phyloP scores from a whole-genome alignment of 805 yeast species.

The Teunomyces funiuensis region DNA sequence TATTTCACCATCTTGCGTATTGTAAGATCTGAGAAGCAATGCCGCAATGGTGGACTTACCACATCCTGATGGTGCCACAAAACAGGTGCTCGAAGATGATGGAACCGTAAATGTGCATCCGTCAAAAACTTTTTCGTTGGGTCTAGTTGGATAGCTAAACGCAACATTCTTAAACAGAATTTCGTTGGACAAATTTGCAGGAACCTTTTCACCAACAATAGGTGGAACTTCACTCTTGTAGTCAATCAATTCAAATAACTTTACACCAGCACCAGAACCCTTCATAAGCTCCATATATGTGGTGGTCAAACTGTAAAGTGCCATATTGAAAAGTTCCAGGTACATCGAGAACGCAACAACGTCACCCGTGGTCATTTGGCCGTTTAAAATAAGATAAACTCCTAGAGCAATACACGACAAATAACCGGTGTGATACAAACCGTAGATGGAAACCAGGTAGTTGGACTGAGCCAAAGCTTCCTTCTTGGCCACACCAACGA shows the following conservation, averaged over 20 bases:
- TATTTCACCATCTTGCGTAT: slow-evolving; percentile 48
- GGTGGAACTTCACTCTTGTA: slow-evolving; percentile 36
- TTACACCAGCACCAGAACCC: slow-evolving; percentile 48
- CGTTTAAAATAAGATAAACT: slow-evolving; percentile 40
- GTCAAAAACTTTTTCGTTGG: slow-evolving; percentile 34
- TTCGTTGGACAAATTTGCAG: slow-evolving; percentile 23
- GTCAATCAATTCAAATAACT: slow-evolving; percentile 43
- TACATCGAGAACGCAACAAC: slow-evolving; percentile 48
- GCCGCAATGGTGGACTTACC: slow-evolving; percentile 62
- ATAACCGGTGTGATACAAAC: slow-evolving; percentile 43
- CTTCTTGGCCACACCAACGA: slow-evolving; percentile 40
- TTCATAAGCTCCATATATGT: slow-evolving; percentile 48
- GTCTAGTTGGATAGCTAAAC: slow-evolving; percentile 43
- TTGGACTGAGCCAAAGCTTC: slow-evolving; percentile 48
- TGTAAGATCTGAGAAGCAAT: slow-evolving; percentile 52
- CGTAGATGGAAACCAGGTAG: slow-evolving; percentile 42
- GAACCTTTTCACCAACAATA: slow-evolving; percentile 31
- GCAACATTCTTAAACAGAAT: slow-evolving; percentile 39
- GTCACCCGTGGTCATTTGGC: slow-evolving; percentile 48
- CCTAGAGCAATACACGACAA: slow-evolving; percentile 44
- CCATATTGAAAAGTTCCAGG: slow-evolving; percentile 44
- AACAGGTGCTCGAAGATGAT: slow-evolving; percentile 38
- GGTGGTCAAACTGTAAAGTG: slow-evolving; percentile 44
- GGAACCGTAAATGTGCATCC: slow-evolving; percentile 38
- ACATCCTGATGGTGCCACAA: slow-evolving; percentile 60